A percentile compares a stretch with the other conserved stretches of the same genome.
Evolutionary conservation across 106 monocot genomes (phyloP).

Genomic region (Apostasia shenzhenica): DNA sequence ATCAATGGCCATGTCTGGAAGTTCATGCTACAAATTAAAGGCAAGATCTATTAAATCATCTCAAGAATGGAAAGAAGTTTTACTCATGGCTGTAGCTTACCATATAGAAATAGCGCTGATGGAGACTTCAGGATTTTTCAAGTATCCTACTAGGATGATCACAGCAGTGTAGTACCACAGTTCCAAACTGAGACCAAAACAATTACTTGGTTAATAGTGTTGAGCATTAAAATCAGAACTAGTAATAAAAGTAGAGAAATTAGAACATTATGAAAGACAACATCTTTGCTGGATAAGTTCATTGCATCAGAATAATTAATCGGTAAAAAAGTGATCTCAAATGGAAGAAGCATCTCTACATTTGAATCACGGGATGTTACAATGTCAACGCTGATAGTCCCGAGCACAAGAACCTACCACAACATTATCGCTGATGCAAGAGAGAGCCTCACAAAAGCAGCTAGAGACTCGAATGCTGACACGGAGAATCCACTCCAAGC

Average conservation of each 20-base stretch:
- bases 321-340: no score
- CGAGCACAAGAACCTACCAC: constrained; percentile 34
- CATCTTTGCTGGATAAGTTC: no score
- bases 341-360: no score
- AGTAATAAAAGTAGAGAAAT: not conserved
- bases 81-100: constrained; percentile 13
- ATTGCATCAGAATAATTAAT: no score
- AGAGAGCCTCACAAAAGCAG: constrained; percentile 63
- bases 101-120: constrained; percentile 76
- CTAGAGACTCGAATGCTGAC: constrained; percentile 49
- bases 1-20: constrained; percentile 74
- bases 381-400: no score
- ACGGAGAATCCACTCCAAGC: constrained; percentile 73
- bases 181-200: constrained; percentile 51
- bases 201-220: not conserved
- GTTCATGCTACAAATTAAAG: constrained; percentile 47
- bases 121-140: constrained; percentile 64
- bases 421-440: constrained; percentile 80
- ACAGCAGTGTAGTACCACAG: constrained; percentile 84
- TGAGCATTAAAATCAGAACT: not conserved
- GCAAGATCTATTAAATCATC: no score
- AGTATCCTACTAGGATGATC: constrained; percentile 62
- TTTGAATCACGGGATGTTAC: no score
- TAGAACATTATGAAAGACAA: no score
- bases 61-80: not conserved